Base-by-base conservation (phyloP, 345 rosid genomes). In the Acer yangbiense region DNA sequence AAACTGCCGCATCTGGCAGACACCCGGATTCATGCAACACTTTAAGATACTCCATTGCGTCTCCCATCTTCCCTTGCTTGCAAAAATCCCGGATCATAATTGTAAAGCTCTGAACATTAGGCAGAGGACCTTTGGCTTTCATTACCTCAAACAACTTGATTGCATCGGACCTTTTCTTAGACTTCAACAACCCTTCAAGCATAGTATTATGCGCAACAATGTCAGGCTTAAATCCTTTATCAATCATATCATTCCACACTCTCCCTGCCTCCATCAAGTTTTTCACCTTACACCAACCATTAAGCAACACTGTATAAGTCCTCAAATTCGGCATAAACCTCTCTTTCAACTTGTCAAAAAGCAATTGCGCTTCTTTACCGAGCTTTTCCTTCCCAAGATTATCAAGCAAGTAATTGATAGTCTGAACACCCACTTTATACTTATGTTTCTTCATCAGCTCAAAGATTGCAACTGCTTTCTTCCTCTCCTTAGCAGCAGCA, bases 261-360 rank as follows among this genome's bases (percentile, higher is more conserved):
- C 86, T 88, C 77, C 93, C 97, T 0, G 98, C 98, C 87, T 96
- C 97, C 95, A 92, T 84, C 83, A 94, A 84, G 75, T 94, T 96
- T 86, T 80, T 91, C 73, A 87, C 88, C 17, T 82, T 85, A 65
- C 98, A 92, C 97, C 97, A 96, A 64, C 98, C 92, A 68, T 83
- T 90, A 46, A 94, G 92, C 84, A 96, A 78, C 48, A 91, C 90
- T 3, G 95, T 90, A 73, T 92, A 89, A 10, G 97, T 94, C 86
- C 73, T 84, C 84, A 96, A 65, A 79, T 96, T 86, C 1, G 97
- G 98, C 0, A 85, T 85, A 79, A 94, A 94, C 81, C 97, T 87
- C 67, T 84, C 90, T 81, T 88, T 89, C 79, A 90, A 61, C 86
- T 89, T 96, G 79, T 86, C 90, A 69, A 92, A 96, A 81, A 96